Base-by-base conservation (phyloP, 345 rosid genomes). In the Fremontodendron californicum region DNA sequence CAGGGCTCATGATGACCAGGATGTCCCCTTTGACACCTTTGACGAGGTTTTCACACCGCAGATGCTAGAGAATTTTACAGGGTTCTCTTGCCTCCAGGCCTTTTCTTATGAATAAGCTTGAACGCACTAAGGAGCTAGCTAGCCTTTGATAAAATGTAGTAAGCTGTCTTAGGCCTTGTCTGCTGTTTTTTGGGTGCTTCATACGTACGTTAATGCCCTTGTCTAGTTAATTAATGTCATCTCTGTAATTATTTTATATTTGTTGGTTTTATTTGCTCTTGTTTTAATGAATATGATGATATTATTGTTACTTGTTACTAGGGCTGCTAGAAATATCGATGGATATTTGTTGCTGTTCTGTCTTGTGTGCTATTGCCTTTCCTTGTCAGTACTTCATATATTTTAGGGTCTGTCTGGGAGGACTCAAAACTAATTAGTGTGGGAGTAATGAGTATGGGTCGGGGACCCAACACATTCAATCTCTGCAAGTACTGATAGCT, bases 11-110 rank as follows among this genome's bases (percentile, higher is more conserved):
- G 54, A 27, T 29, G n/a, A n/a, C n/a, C 40, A 16, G 0, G 55
- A 33, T 8, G 13, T 27, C 3, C 23, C 57, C 3, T 27, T 7
- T 0, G 73, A 69, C 4, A 46, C 5, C 55, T 69, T 45, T 19
- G 55, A 69, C 55, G 72, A 67, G n/a, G 57, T 69, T 9, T 69
- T 45, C 3, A 45, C 73, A 27, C 57, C 23, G 21, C 39, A 45
- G 57, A 69, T 69, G 73, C 9, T 27, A 13, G 73, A 46, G 57
- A 69, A 46, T 69, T 69, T 69, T 18, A 42, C 72, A 1, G 73
- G 73, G 48, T 35, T 65, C 27, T 39, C 27, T 39, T 65, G 46
- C 13, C 73, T 27, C 57, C 33, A 6, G 39, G 57, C 15, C 39
- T 46, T 25, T 16, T 27, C 12, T 27, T 46, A 45, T 69, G 55